Conservation (phyloP, 1,284 basidiomycete species). For the Ceratobasidium sp. region DNA sequence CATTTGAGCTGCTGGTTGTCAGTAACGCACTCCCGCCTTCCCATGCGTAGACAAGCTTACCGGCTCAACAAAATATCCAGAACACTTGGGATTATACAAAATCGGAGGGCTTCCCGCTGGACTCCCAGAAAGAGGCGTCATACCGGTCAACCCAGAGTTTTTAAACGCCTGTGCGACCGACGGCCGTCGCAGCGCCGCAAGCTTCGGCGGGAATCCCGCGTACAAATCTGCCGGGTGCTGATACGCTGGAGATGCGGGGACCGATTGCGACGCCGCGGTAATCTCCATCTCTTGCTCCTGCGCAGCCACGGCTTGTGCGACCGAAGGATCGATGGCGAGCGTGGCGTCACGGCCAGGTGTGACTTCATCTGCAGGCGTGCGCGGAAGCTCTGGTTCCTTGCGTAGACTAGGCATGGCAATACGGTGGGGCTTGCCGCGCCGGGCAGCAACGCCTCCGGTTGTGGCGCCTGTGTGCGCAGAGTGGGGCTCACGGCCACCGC, state of each 20-base stretch:
- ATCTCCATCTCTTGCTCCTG: conserved; percentile 28
- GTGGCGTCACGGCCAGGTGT: conserved; percentile 22
- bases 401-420: conserved; percentile 66
- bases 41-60: conserved; percentile 62
- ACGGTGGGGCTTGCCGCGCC: conserved; percentile 59
- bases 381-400: conserved; percentile 55
- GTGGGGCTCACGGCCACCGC: neutral
- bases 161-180: conserved; percentile 38
- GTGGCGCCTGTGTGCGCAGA: neutral
- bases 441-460: conserved; percentile 43
- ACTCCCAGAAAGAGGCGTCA: conserved; percentile 37
- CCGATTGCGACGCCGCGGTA: neutral
- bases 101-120: conserved; percentile 70
- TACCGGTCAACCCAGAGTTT: conserved; percentile 30
- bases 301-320: conserved; percentile 31
- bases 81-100: conserved; percentile 78
- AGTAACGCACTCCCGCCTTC: neutral
- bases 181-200: conserved; percentile 63
- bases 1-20: conserved; percentile 78
- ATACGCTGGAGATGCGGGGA: conserved; percentile 14
- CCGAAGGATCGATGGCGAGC: conserved; percentile 19
- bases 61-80: conserved; percentile 96
- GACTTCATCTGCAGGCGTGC: conserved; percentile 36
- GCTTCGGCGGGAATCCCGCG: conserved; percentile 59
- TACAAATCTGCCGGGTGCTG: conserved; percentile 37